phyloP scores from a whole-genome alignment of 2,329 filamentous ascomycete species.

The Epichloe sp. region DNA sequence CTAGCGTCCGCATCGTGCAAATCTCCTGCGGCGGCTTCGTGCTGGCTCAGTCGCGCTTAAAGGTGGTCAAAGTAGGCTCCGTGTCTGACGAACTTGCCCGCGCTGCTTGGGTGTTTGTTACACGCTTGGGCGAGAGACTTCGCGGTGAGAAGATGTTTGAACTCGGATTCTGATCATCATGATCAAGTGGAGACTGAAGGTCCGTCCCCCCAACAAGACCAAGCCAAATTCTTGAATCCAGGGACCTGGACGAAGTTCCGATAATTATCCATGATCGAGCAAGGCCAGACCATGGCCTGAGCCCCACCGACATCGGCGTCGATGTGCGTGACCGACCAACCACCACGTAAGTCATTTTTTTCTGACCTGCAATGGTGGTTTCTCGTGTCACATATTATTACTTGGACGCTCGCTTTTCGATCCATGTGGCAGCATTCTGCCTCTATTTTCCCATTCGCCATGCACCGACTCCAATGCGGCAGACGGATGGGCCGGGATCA shows the following conservation, averaged over 20 bases:
- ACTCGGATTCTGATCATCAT: neutral
- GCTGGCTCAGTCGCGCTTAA: conserved; percentile 38
- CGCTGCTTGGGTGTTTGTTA: conserved; percentile 26
- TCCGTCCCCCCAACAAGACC: neutral
- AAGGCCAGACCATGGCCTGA: neutral
- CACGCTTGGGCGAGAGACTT: conserved; percentile 22
- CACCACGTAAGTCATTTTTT: neutral
- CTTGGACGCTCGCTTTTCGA: neutral
- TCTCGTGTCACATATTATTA: neutral
- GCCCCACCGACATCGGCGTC: conserved; percentile 2
- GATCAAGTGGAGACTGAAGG: neutral
- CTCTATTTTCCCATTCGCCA: neutral
- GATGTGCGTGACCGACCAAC: neutral
- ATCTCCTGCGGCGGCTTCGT: conserved; percentile 44
- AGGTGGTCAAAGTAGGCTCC: conserved; percentile 25
- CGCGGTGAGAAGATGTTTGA: conserved; percentile 11
- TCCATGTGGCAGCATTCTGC: neutral
- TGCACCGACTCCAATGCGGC: neutral
- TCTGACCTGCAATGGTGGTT: neutral
- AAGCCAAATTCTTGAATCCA: neutral
- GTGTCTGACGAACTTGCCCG: conserved; percentile 18
- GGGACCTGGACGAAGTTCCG: neutral
- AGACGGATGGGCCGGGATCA: neutral
- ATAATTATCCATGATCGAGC: no score
- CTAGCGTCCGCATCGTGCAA: conserved; percentile 37